Evolutionary conservation across 2,329 filamentous ascomycete species (phyloP).

Genomic region (Xylariomycetidae sp.): DNA sequence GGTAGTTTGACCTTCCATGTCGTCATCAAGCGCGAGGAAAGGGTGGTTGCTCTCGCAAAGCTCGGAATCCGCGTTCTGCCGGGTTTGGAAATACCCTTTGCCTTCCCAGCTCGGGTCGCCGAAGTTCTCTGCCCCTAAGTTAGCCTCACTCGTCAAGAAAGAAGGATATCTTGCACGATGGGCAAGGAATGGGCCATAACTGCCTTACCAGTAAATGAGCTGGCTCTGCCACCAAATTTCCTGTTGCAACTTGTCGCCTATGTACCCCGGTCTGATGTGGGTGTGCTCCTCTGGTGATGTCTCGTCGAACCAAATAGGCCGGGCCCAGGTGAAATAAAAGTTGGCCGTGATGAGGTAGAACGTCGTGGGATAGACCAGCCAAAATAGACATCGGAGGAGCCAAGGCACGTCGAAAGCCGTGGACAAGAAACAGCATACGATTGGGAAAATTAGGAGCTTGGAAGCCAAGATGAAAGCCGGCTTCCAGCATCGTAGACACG

Average conservation of each 20-base stretch:
- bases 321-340: conserved; percentile 8
- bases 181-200: conserved; percentile 8
- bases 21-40: no score
- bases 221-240: conserved; percentile 7
- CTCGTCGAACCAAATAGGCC: conserved; percentile 8
- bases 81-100: no score
- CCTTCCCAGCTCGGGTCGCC: conserved; percentile 7
- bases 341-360: conserved; percentile 5
- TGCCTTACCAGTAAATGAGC: conserved; percentile 5
- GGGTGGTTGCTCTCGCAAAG: no score
- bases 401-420: conserved; percentile 6
- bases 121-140: conserved; percentile 8
- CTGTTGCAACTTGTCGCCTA: conserved; percentile 9
- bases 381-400: conserved; percentile 7
- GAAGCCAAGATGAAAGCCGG: conserved; percentile 9
- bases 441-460: conserved; percentile 8
- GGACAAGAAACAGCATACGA: conserved; percentile 7
- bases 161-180: conserved; percentile 8
- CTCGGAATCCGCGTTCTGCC: no score
- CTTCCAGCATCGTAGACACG: conserved; percentile 10
- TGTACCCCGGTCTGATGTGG: conserved; percentile 3
- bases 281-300: conserved; percentile 9
- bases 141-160: conserved; percentile 7
- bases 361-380: conserved; percentile 7
- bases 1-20: no score